Conservation (phyloP, 1,284 basidiomycete genomes). For the Ganoderma lingzhi region DNA sequence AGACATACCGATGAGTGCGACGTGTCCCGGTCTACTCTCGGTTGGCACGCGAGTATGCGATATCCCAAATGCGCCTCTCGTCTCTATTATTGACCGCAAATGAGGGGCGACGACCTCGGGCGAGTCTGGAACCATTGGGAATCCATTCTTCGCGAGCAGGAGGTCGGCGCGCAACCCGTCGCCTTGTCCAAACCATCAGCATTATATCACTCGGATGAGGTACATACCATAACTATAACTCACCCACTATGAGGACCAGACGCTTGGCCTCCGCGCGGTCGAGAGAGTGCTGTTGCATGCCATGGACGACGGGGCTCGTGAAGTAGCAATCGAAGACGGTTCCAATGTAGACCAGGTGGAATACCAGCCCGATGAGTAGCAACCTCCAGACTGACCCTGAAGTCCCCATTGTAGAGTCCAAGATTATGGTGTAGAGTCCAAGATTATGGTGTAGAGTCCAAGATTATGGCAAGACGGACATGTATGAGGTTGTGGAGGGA, state of each 20-base stretch:
- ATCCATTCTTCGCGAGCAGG: slow-evolving; percentile 72
- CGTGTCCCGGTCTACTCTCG: slow-evolving; percentile 89
- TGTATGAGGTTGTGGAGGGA: slow-evolving; percentile 17
- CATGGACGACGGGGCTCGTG: slow-evolving; percentile 79
- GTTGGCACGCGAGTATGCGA: slow-evolving; percentile 92
- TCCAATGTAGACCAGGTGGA: slow-evolving; percentile 77
- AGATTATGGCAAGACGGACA: slow-evolving; percentile 12
- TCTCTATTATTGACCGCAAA: slow-evolving; percentile 71
- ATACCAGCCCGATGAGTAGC: slow-evolving; percentile 72
- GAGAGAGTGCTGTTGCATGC: slow-evolving; percentile 66
- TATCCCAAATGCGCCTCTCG: slow-evolving; percentile 81
- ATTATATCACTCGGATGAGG: background rate
- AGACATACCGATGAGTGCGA: slow-evolving; percentile 82
- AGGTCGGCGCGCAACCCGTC: slow-evolving; percentile 89
- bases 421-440: too few species aligned
- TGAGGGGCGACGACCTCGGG: slow-evolving; percentile 81
- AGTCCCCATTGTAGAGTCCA: slow-evolving; percentile 19
- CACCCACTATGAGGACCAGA: slow-evolving; percentile 84
- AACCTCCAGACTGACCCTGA: slow-evolving; percentile 43
- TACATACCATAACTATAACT: slow-evolving; percentile 36
- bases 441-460: background rate
- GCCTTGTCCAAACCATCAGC: slow-evolving; percentile 49
- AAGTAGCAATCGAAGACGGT: slow-evolving; percentile 94
- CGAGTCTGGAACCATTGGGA: slow-evolving; percentile 57
- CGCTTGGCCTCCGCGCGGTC: slow-evolving; percentile 67